Evolutionary conservation across 2,329 filamentous ascomycete genomes (phyloP).

Genomic region (Nothomitra cinnamomea): DNA sequence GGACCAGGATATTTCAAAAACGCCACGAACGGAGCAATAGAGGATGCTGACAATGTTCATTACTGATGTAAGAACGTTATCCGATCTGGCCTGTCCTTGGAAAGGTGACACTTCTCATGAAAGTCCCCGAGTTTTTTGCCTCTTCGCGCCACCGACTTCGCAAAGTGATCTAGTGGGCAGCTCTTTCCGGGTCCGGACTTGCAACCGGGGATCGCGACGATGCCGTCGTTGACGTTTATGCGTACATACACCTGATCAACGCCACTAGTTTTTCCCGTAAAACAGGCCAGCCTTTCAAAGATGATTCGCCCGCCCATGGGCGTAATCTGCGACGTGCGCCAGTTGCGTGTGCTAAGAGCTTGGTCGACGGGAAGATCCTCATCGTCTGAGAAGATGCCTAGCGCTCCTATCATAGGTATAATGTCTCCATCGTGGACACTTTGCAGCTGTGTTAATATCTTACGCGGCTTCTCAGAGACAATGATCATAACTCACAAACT

Average conservation of each 20-base stretch:
- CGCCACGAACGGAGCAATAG: not conserved
- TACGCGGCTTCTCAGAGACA: not conserved
- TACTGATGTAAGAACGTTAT: slow-evolving; percentile 34
- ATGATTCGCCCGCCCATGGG: slow-evolving; percentile 40
- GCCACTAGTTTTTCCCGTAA: slow-evolving; percentile 6
- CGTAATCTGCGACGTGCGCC: slow-evolving; percentile 36
- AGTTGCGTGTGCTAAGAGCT: slow-evolving; percentile 27
- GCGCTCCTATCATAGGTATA: slow-evolving; percentile 33
- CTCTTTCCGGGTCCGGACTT: slow-evolving; percentile 28
- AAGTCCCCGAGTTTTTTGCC: slow-evolving; percentile 30
- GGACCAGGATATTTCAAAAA: not conserved
- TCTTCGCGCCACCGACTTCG: slow-evolving; percentile 22
- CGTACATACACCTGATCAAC: slow-evolving; percentile 26
- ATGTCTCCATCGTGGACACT: slow-evolving; percentile 42
- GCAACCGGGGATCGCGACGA: slow-evolving; percentile 32
- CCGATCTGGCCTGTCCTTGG: slow-evolving; percentile 21
- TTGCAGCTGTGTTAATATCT: not conserved
- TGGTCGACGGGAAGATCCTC: slow-evolving; percentile 29
- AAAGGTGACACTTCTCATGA: slow-evolving; percentile 29
- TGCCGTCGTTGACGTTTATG: slow-evolving; percentile 39
- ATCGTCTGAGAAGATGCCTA: slow-evolving; percentile 30
- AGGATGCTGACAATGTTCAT: not conserved
- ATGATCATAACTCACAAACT: slow-evolving; percentile 30
- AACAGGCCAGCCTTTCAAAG: slow-evolving; percentile 34
- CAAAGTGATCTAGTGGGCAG: slow-evolving; percentile 30